These are phyloP conservation scores for Citrus australasica DNA, from an alignment of 345 rosid species.

Conservation along the genomic window DNA sequence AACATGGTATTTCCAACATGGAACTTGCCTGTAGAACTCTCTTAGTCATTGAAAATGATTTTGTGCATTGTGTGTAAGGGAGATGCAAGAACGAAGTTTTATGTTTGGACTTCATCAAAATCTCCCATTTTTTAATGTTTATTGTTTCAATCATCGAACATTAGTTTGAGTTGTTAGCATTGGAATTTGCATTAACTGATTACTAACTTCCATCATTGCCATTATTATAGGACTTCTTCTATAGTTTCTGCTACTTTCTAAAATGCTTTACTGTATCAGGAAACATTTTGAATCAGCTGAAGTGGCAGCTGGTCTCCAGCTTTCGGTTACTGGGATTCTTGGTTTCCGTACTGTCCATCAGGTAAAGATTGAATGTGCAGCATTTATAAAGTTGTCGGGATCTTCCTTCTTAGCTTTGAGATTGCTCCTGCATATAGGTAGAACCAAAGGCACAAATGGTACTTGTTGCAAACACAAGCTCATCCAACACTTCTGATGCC, in stretches of 20 bases:
- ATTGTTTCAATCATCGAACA: not conserved
- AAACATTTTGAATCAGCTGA: conserved; percentile 71
- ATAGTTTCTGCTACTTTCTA: not conserved
- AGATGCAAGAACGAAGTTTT: not conserved
- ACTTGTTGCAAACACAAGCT: conserved; percentile 51
- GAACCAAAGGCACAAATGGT: conserved; percentile 83
- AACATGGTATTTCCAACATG: not conserved
- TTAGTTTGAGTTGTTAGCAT: conserved; percentile 7
- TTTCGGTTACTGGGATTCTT: conserved; percentile 77
- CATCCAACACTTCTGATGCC: conserved; percentile 25
- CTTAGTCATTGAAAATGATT: not conserved
- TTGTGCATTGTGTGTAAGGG: not conserved
- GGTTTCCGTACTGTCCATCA: conserved; percentile 87
- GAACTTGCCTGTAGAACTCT: not conserved
- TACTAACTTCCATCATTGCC: not conserved
- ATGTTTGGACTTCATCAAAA: not conserved
- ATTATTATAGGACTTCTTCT: not conserved
- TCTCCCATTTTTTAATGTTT: not conserved
- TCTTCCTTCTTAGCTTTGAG: conserved; percentile 17
- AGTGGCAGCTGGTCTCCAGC: conserved; percentile 60
- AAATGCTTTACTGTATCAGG: conserved; percentile 37
- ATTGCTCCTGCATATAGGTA: conserved; percentile 42
- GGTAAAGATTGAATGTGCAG: conserved; percentile 33
- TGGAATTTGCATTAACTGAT: not conserved
- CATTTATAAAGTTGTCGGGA: not conserved